A percentile compares a stretch with the other conserved stretches of the same genome.
These are phyloP conservation scores for Cladorrhinum samala DNA, from an alignment of 495 filamentous ascomycete species.

Conservation along the genomic window DNA sequence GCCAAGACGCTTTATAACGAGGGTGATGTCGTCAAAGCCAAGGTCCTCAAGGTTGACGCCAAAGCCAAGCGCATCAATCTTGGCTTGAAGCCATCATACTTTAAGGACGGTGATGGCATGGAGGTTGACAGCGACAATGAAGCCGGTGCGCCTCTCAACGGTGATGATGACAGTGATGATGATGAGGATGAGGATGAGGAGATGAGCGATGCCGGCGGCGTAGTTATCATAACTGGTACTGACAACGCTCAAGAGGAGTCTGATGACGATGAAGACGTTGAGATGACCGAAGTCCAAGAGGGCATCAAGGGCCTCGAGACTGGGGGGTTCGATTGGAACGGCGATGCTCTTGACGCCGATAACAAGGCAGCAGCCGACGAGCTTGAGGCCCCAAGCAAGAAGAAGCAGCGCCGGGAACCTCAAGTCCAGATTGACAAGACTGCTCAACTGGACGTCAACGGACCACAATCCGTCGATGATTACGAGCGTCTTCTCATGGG, in stretches of 20 bases:
- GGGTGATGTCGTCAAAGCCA: conserved; percentile 87
- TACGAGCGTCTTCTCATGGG: conserved; percentile 90
- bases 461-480: conserved; percentile 84
- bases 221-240: conserved; percentile 44
- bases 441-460: conserved; percentile 78
- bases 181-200: conserved; percentile 43
- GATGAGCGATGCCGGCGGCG: conserved; percentile 48
- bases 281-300: conserved; percentile 40
- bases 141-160: conserved; percentile 37
- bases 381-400: conserved; percentile 51
- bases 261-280: conserved; percentile 43
- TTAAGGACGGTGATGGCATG: conserved; percentile 58
- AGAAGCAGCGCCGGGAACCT: conserved; percentile 62
- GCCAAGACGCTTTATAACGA: conserved; percentile 77
- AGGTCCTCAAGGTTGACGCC: conserved; percentile 68
- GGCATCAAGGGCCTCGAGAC: conserved; percentile 59
- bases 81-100: conserved; percentile 87
- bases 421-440: conserved; percentile 83
- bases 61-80: conserved; percentile 73
- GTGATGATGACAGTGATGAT: conserved; percentile 39
- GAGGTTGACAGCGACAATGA: conserved; percentile 48
- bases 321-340: conserved; percentile 85
- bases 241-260: conserved; percentile 35
- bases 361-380: conserved; percentile 36
- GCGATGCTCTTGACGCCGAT: conserved; percentile 44